These are phyloP conservation scores for Aspergillus funiculosus DNA, from an alignment of 495 filamentous ascomycete genomes.

Conservation along the genomic window DNA sequence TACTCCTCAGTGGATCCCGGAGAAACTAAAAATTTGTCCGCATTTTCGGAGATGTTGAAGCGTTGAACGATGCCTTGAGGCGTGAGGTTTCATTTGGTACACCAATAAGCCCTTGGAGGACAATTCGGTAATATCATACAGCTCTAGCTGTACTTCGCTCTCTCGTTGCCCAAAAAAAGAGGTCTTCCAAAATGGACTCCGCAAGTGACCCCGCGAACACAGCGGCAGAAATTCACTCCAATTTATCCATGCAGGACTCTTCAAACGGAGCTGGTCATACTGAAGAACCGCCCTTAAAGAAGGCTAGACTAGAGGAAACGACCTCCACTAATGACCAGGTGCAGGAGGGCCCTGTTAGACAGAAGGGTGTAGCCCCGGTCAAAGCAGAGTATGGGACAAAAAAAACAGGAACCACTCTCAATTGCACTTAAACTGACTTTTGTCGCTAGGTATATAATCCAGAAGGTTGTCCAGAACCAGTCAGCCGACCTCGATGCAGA, in stretches of 20 bases:
- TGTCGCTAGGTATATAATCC: conserved; percentile 52
- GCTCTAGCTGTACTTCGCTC: not conserved
- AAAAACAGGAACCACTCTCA: not conserved
- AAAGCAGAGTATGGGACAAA: conserved; percentile 66
- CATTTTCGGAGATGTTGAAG: too few relatives aligned
- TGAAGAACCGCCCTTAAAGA: conserved; percentile 53
- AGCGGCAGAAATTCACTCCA: conserved; percentile 9
- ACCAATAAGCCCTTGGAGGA: too few relatives aligned
- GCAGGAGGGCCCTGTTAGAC: conserved; percentile 20
- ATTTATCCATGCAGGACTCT: conserved; percentile 6
- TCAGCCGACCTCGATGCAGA: conserved; percentile 37
- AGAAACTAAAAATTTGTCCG: conserved; percentile 15
- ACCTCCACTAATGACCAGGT: conserved; percentile 20
- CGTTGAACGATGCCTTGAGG: too few relatives aligned
- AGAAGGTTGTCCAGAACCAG: conserved; percentile 22
- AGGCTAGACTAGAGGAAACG: conserved; percentile 48
- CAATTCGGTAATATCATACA: too few relatives aligned
- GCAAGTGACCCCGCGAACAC: conserved; percentile 7
- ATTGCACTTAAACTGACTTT: conserved; percentile 12
- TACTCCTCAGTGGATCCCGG: conserved; percentile 1
- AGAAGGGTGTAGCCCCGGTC: conserved; percentile 71
- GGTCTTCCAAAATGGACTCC: conserved; percentile 15
- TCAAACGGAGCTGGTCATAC: conserved; percentile 12
- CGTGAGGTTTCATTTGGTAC: not conserved
- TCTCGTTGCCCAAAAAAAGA: not conserved